Base-by-base conservation (phyloP, 2,329 filamentous ascomycete species). In the Zalaria obscura region DNA sequence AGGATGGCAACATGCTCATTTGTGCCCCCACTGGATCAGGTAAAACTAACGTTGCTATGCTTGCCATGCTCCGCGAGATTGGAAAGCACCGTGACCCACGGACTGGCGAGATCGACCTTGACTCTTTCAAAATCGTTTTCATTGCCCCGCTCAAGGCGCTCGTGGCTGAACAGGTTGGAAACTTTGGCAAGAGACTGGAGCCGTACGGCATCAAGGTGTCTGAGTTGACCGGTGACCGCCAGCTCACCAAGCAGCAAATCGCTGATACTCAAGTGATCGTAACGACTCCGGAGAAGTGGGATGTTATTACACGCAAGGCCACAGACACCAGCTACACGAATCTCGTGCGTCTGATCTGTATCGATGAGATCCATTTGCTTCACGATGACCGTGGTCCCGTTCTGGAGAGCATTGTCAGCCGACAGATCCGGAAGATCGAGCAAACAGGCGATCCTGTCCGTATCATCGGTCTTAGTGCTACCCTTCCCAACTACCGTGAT, bases 41-140 rank as follows among this genome's bases (percentile, higher is more conserved):
- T 57, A 98, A 98, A 67, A 98, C 91, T 2, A 98, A 98, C 55
- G 91, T 98, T 40, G 89, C 89, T 35, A 96, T 98, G 89, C 70
- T 98, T 48, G 81, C 89, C 2, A 96, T 98, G 56, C 72, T 98
- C 33, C 84, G 89, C 47, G 93, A 98, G 60, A 87, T 98, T 56
- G 91, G 91, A 46, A 98, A 96, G 68, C 81, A 98, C 57, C 77
- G 89, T 44, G 81, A 98, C 54, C 76, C 83, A 0, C 70, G 81
- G 47, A 94, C 86, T 1, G 91, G 91, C n/a, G 83, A 93, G 46
- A 91, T 98, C 48, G 86, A 93, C 60, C 69, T 98, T 5, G 91
- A 98, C 55, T 79, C 88, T 35, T 98, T 98, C 70, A 98, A 98
- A 66, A 95, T 98, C 52, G 82, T 98, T 35, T 98, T 93, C 59